Evolutionary conservation across 768 basidiomycete species (phyloP).

Genomic region (Amanita rubescens): DNA sequence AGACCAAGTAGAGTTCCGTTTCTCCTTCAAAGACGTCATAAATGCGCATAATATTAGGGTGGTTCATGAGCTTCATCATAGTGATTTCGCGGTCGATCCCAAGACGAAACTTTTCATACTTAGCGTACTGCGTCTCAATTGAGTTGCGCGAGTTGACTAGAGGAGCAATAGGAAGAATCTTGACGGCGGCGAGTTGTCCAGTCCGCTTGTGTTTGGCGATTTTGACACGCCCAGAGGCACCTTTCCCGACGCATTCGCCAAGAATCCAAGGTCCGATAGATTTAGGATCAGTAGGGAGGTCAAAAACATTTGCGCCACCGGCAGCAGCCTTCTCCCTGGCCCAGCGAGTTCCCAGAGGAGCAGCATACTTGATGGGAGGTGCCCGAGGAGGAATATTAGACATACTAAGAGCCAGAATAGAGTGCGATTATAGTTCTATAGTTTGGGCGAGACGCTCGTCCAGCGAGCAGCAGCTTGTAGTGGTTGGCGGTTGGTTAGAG

Average conservation of each 20-base stretch:
- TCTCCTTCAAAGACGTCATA: slow-evolving; percentile 95
- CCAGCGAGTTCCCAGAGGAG: slow-evolving; percentile 77
- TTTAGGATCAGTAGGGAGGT: slow-evolving; percentile 79
- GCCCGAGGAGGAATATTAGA: slow-evolving; percentile 57
- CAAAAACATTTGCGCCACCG: slow-evolving; percentile 62
- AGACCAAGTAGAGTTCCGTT: slow-evolving; percentile 83
- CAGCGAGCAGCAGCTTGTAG: slow-evolving; percentile 30
- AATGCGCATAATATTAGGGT: slow-evolving; percentile 92
- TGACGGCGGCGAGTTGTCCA: slow-evolving; percentile 90
- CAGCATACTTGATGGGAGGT: slow-evolving; percentile 63
- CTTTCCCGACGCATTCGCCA: slow-evolving; percentile 91
- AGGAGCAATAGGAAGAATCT: slow-evolving; percentile 84
- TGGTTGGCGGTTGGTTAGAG: slow-evolving; percentile 9
- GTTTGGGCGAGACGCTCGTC: slow-evolving; percentile 31
- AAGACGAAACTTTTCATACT: slow-evolving; percentile 74
- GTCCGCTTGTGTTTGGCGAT: slow-evolving; percentile 83
- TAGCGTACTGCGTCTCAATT: slow-evolving; percentile 56
- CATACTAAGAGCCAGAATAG: slow-evolving; percentile 26
- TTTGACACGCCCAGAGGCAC: slow-evolving; percentile 90
- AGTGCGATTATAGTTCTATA: slow-evolving; percentile 17
- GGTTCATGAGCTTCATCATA: slow-evolving; percentile 99
- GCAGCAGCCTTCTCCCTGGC: slow-evolving; percentile 83
- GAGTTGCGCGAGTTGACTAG: slow-evolving; percentile 67
- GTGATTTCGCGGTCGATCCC: slow-evolving; percentile 93
- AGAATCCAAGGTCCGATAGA: slow-evolving; percentile 88